A percentile compares a stretch with the other conserved stretches of the same genome.
These are phyloP conservation scores for Botrytis tulipae DNA, from an alignment of 2,329 filamentous ascomycete genomes.

Conservation along the genomic window DNA sequence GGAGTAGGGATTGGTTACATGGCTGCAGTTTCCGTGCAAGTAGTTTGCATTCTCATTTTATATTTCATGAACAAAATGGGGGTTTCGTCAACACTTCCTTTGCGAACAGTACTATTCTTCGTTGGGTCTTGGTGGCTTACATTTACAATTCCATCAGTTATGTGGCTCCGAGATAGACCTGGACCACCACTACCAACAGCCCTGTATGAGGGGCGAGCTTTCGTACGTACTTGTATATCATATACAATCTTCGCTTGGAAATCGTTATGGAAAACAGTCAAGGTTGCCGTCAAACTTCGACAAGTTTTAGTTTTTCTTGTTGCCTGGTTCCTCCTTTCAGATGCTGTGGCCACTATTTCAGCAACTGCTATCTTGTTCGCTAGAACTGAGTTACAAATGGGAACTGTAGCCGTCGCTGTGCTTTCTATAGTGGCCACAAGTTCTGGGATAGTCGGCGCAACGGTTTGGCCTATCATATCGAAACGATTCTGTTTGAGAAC, in stretches of 20 bases:
- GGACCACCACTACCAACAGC: constrained; percentile 69
- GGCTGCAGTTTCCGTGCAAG: constrained; percentile 80
- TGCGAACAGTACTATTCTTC: constrained; percentile 81
- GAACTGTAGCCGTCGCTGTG: constrained; percentile 79
- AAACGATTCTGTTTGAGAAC: constrained; percentile 67
- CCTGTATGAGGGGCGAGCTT: constrained; percentile 13
- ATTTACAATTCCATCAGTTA: constrained; percentile 83
- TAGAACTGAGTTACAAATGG: constrained; percentile 90
- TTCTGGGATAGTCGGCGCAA: constrained; percentile 81
- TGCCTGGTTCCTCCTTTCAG: constrained; percentile 92
- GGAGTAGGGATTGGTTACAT: constrained; percentile 93
- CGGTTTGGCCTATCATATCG: constrained; percentile 82
- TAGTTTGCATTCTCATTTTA: constrained; percentile 74
- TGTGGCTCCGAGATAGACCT: constrained; percentile 85
- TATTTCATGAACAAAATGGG: constrained; percentile 49
- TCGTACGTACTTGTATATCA: constrained; percentile 54
- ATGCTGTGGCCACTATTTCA: constrained; percentile 90
- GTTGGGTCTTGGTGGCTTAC: constrained; percentile 90
- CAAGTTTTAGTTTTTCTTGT: constrained; percentile 78
- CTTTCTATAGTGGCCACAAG: constrained; percentile 92
- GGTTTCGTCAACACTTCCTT: constrained; percentile 64
- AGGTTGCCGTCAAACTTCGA: constrained; percentile 67
- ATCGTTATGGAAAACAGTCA: constrained; percentile 76
- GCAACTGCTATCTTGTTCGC: constrained; percentile 94
- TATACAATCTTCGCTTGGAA: constrained; percentile 86